Evolutionary conservation across 1,139 yeast genomes (phyloP).

Genomic region (Kodamaea ohmeri): DNA sequence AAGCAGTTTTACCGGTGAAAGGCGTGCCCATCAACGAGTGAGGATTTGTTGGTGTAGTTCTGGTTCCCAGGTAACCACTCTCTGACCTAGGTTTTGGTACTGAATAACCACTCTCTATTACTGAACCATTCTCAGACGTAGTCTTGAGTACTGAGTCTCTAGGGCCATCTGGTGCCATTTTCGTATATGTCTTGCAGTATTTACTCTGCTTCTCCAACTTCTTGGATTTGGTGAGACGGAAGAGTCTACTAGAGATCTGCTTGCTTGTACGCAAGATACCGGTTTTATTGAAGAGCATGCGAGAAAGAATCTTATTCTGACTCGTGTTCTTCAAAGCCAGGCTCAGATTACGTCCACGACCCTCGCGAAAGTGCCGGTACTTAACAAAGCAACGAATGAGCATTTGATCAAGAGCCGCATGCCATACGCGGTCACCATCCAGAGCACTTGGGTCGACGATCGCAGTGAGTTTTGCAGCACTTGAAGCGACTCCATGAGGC

Average conservation of each 20-base stretch:
- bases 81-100: no score
- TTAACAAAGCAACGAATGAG: conserved; percentile 37
- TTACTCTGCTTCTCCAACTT: conserved; percentile 18
- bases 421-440: conserved; percentile 33
- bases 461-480: conserved; percentile 39
- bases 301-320: conserved; percentile 42
- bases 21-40: conserved; percentile 2
- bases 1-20: no score
- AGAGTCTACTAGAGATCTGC: conserved; percentile 36
- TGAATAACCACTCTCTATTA: no score
- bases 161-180: conserved; percentile 9
- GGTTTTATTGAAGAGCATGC: conserved; percentile 41
- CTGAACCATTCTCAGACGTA: no score
- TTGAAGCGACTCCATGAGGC: conserved; percentile 14
- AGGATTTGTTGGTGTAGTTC: conserved; percentile 5
- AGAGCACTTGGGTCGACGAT: conserved; percentile 24
- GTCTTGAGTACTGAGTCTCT: no score
- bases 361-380: conserved; percentile 34
- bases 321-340: conserved; percentile 31
- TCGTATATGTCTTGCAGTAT: conserved; percentile 13
- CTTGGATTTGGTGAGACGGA: conserved; percentile 20
- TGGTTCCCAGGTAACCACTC: no score
- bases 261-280: conserved; percentile 39
- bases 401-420: conserved; percentile 35
- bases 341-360: conserved; percentile 20